Conservation (phyloP, 495 filamentous ascomycete genomes). For the Daldinia grandis region DNA sequence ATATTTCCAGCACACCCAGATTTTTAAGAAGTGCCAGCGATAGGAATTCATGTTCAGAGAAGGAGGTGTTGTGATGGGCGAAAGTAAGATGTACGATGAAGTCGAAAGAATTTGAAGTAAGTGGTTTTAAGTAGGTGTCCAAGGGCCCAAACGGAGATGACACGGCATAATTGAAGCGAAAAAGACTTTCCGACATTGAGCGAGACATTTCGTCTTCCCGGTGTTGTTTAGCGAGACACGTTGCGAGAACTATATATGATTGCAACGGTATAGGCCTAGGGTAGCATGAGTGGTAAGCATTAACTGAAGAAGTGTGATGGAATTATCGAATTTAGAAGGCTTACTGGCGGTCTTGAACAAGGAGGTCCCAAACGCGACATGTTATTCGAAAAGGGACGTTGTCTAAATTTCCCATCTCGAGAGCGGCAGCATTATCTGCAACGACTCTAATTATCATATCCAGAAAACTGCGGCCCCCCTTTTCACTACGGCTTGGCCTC, state of each 20-base stretch:
- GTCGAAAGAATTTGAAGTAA: conserved; percentile 26
- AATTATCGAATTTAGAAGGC: background rate
- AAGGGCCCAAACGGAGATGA: conserved; percentile 23
- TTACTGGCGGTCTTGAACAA: conserved; percentile 14
- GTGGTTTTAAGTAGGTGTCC: conserved; percentile 32
- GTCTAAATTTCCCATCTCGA: conserved; percentile 8
- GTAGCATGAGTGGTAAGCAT: background rate
- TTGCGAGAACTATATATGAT: conserved; percentile 36
- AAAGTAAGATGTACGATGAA: conserved; percentile 46
- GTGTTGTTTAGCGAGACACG: background rate
- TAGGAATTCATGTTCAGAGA: conserved; percentile 40
- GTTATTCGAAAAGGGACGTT: conserved; percentile 27
- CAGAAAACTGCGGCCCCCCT: conserved; percentile 37
- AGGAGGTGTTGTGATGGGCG: conserved; percentile 10
- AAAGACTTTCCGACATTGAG: background rate
- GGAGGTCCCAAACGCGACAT: conserved; percentile 29
- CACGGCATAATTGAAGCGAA: conserved; percentile 14
- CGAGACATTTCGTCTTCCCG: background rate
- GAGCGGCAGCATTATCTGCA: conserved; percentile 25
- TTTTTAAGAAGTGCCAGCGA: conserved; percentile 41
- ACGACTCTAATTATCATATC: conserved; percentile 37
- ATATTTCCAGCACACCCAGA: conserved; percentile 47
- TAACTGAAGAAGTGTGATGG: background rate
- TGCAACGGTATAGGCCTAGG: conserved; percentile 26
- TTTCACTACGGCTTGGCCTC: background rate